Conservation (phyloP, 164 flowering plant genomes). For the Aristolochia contorta region DNA sequence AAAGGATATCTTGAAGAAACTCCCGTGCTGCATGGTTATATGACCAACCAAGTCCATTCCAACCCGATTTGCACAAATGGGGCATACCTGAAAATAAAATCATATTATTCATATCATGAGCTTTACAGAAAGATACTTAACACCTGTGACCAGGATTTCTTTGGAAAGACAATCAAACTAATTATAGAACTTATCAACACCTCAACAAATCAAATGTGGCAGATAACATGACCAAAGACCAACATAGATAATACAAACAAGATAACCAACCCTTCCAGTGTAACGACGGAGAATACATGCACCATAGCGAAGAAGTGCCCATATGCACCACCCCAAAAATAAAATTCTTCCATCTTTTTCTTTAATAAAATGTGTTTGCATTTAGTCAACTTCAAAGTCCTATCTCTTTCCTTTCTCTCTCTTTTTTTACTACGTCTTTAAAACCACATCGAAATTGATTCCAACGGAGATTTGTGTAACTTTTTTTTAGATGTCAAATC, state of each 20-base stretch:
- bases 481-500: too few relatives aligned
- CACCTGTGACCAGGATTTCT: not conserved
- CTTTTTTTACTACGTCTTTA: not conserved
- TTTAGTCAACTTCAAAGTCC: too few relatives aligned
- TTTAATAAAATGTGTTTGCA: too few relatives aligned
- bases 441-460: not conserved
- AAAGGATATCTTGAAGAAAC: slow-evolving; percentile 78
- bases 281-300: not conserved
- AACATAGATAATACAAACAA: not conserved
- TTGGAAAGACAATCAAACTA: not conserved
- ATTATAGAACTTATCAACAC: not conserved
- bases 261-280: not conserved
- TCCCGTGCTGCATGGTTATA: slow-evolving; percentile 63
- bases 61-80: slow-evolving; percentile 69
- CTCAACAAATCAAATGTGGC: not conserved
- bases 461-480: not conserved
- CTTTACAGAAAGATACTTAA: not conserved
- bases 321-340: not conserved
- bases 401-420: too few relatives aligned
- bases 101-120: not conserved
- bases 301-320: not conserved
- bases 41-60: slow-evolving; percentile 78
- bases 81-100: slow-evolving; percentile 54
- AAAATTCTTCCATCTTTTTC: too few relatives aligned
- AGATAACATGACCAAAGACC: not conserved